Evolutionary conservation across 768 basidiomycete species (phyloP), one percentile per base, ranked within the genome.

Genomic region (Rhodotorula sphaerocarpa): DNA sequence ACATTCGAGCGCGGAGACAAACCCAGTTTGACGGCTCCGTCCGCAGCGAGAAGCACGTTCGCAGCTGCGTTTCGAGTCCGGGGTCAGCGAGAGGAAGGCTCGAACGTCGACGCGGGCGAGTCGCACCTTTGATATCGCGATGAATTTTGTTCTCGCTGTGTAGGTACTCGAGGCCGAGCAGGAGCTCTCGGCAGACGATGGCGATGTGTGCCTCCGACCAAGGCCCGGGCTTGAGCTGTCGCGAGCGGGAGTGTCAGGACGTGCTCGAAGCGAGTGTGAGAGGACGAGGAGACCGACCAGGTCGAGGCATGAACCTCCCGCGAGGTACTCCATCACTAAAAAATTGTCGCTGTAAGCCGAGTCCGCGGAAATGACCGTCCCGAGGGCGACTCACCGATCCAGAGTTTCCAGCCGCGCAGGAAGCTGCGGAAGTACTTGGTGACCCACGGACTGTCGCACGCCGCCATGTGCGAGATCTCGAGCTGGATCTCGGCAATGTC

Each of bases 271-370:
- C 21, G 21, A n/a, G 28, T 3, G 27, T 7, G 34, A 33, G 36
- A 41, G 43, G 4, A 34, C 28, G 10, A 57, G n/a, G 7, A 43
- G n/a, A 63, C 77, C 48, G 30, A 79, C 78, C 57, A 99, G 81
- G 76, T 97, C 95, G 57, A 96, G 82, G 77, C 95, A 96, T 31
- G 91, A 95, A n/a, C 95, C 95, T 46, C 95, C 95, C 0, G 90
- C 91, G 57, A 97, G 85, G 76, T 90, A 99, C 76, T 99, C 95
- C 95, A 99, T 97, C 72, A 99, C 79, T 51, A 31, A 9, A 23
- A 75, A 9, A 16, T 39, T 39, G 28, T 10, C 27, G 36, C 11
- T 31, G 41, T 46, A n/a, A n/a, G n/a, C n/a, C n/a, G 41, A 36
- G 28, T 39, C 5, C 46, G 41, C n/a, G 20, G 31, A 20, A 20